Conservation (phyloP, 306 rosid species). For the Lotus japonicus region DNA sequence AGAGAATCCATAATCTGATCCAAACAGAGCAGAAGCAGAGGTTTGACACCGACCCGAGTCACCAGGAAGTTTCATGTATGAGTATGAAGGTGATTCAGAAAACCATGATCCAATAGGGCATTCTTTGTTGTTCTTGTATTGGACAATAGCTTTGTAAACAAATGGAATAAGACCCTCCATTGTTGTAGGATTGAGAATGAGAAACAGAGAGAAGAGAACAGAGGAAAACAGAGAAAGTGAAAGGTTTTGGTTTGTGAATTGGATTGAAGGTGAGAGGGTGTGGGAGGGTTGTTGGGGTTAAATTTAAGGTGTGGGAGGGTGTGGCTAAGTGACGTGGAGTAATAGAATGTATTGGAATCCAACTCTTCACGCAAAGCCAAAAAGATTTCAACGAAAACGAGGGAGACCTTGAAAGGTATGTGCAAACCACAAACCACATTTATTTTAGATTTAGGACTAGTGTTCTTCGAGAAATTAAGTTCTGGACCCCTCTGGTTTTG, state of each 20-base stretch:
- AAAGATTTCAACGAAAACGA: conserved; percentile 47
- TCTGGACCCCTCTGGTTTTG: too few species aligned
- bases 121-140: conserved; percentile 59
- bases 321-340: conserved; percentile 51
- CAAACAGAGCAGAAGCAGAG: conserved; percentile 23
- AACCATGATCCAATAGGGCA: conserved; percentile 51
- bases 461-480: too few species aligned
- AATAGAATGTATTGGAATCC: conserved; percentile 38
- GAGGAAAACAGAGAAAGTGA: conserved; percentile 10
- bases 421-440: conserved; percentile 17
- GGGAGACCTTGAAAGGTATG: conserved; percentile 42
- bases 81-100: conserved; percentile 60
- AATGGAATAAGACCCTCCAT: conserved; percentile 96
- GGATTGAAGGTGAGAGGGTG: conserved; percentile 34
- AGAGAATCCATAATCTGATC: conserved; percentile 17
- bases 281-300: neutral
- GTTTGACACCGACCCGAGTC: conserved; percentile 47
- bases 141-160: conserved; percentile 69
- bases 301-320: conserved; percentile 22
- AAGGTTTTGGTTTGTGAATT: conserved; percentile 15
- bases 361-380: conserved; percentile 61
- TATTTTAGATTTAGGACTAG: too few species aligned
- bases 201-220: neutral
- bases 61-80: conserved; percentile 47
- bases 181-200: neutral